These are phyloP conservation scores for Aspergillus mulundensis DNA, from an alignment of 495 filamentous ascomycete species.

Conservation along the genomic window DNA sequence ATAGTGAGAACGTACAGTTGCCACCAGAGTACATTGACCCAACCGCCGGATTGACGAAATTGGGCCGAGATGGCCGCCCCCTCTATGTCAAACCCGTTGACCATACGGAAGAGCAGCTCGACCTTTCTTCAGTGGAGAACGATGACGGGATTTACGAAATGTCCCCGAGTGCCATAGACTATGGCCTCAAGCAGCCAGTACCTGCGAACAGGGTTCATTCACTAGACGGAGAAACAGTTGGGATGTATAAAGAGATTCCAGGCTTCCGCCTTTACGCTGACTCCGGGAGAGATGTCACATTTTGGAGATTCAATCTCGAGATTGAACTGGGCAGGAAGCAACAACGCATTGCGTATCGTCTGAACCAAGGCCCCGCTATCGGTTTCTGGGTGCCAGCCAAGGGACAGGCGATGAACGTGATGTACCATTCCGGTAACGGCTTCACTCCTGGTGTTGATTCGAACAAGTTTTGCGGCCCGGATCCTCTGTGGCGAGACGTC, in stretches of 20 bases:
- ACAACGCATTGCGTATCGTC: conserved; percentile 87
- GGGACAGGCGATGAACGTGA: conserved; percentile 91
- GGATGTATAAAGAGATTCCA: conserved; percentile 72
- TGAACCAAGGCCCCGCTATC: conserved; percentile 84
- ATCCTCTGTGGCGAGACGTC: conserved; percentile 95
- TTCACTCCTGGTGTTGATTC: conserved; percentile 80
- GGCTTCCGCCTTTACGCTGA: conserved; percentile 83
- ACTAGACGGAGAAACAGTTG: conserved; percentile 66
- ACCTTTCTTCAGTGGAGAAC: conserved; percentile 71
- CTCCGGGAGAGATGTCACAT: conserved; percentile 80
- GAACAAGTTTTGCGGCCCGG: conserved; percentile 77
- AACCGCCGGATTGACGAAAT: conserved; percentile 78
- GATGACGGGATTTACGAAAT: conserved; percentile 77
- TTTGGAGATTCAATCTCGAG: conserved; percentile 95
- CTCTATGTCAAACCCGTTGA: conserved; percentile 85
- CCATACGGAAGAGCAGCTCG: conserved; percentile 64
- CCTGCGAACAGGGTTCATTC: conserved; percentile 41
- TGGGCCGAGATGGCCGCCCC: conserved; percentile 73
- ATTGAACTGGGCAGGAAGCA: conserved; percentile 75
- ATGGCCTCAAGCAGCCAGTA: conserved; percentile 36
- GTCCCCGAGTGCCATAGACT: conserved; percentile 41
- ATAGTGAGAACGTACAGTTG: conserved; percentile 56
- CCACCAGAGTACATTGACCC: conserved; percentile 84
- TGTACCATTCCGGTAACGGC: conserved; percentile 97
- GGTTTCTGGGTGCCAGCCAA: conserved; percentile 92